phyloP scores from a whole-genome alignment of 73 alveolate species.

The Tetrahymena thermophila region DNA sequence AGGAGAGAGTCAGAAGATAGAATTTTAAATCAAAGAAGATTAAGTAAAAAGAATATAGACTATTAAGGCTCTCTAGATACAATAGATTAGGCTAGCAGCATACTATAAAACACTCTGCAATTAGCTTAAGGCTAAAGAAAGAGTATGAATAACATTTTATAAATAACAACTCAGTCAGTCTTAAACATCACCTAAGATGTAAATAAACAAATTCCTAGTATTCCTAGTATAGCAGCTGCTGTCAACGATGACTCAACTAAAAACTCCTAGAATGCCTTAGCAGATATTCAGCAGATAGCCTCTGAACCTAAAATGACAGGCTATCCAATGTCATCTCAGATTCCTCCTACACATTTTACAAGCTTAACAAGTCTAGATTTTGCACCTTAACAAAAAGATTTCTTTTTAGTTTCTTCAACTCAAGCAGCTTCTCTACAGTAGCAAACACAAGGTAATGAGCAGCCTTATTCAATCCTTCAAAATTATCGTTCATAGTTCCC shows the following conservation, averaged over 20 bases:
- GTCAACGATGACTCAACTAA: neutral
- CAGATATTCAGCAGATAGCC: neutral
- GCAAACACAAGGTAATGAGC: neutral
- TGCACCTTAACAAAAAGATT: neutral
- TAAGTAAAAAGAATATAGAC: neutral
- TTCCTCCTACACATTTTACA: neutral
- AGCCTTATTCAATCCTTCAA: neutral
- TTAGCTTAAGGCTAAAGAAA: neutral
- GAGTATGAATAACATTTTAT: neutral
- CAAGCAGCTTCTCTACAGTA: neutral
- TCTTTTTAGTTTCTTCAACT: neutral
- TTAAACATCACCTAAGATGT: neutral
- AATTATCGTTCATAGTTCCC: neutral
- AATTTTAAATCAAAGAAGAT: neutral
- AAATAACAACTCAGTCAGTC: neutral
- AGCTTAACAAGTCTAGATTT: neutral
- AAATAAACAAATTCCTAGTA: neutral
- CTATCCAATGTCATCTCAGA: neutral
- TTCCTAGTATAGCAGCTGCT: neutral
- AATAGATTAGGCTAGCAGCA: neutral
- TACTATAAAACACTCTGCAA: neutral
- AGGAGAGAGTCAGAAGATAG: neutral
- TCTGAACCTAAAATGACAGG: neutral
- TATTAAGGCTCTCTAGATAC: neutral
- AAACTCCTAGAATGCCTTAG: neutral